Percentiles rank a stretch among this genome's conserved stretches.
These are phyloP conservation scores for Aspergillus clavatus DNA, from an alignment of 2,329 filamentous ascomycete genomes.

Conservation along the genomic window DNA sequence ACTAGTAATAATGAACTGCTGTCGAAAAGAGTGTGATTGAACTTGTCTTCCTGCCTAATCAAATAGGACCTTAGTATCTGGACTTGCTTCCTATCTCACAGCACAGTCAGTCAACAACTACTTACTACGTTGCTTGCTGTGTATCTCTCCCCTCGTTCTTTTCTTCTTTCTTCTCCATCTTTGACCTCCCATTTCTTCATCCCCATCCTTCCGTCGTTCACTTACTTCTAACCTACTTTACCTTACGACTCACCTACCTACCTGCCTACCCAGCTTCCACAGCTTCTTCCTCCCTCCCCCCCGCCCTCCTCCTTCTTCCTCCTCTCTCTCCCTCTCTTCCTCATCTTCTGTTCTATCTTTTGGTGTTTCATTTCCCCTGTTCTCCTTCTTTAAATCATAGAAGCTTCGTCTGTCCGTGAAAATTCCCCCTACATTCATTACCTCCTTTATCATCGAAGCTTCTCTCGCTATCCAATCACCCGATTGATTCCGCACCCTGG, in stretches of 20 bases:
- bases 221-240: too few relatives aligned
- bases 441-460: slow-evolving; percentile 6
- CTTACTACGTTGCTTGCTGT: slow-evolving; percentile 4
- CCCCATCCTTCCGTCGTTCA: too few relatives aligned
- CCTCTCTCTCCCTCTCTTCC: slow-evolving; percentile 16
- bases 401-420: slow-evolving; percentile 10
- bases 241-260: too few relatives aligned
- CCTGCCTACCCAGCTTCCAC: too few relatives aligned
- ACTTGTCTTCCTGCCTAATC: too few relatives aligned
- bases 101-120: background rate
- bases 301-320: slow-evolving; percentile 12
- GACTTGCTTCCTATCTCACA: too few relatives aligned
- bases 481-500: slow-evolving; percentile 14
- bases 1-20: too few relatives aligned
- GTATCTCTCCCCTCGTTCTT: slow-evolving; percentile 11
- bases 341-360: slow-evolving; percentile 18
- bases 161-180: slow-evolving; percentile 11
- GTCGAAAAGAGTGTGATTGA: too few relatives aligned
- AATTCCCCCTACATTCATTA: slow-evolving; percentile 18
- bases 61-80: too few relatives aligned
- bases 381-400: slow-evolving; percentile 10
- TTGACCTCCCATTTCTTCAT: slow-evolving; percentile 8
- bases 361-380: slow-evolving; percentile 9
- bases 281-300: slow-evolving; percentile 8
- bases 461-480: slow-evolving; percentile 3